Percentiles rank a stretch among this genome's conserved stretches.
These are phyloP conservation scores for Cytospora mali DNA, from an alignment of 2,329 filamentous ascomycete genomes.

Conservation along the genomic window DNA sequence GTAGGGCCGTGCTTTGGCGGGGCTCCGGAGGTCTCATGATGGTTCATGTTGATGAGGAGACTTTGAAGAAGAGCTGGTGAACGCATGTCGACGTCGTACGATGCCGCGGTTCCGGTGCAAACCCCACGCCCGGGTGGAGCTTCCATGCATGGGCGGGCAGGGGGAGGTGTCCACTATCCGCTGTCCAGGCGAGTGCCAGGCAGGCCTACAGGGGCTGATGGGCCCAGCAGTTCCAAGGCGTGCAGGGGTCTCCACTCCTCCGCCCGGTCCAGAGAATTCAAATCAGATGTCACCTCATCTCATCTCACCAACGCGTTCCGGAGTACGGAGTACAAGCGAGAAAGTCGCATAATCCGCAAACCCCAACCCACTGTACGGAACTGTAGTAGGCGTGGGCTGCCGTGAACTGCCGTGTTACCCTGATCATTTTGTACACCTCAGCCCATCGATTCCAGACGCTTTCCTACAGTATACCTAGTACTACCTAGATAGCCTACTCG, in stretches of 20 bases:
- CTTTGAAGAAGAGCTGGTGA: not conserved
- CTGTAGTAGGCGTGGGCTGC: no score
- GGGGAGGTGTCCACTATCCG: no score
- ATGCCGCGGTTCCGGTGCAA: not conserved
- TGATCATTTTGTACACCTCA: not conserved
- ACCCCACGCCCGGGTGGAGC: not conserved
- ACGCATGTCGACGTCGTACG: conserved; percentile 2
- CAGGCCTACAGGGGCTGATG: no score
- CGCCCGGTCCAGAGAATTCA: not conserved
- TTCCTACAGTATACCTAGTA: no score
- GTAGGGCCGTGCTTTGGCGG: not conserved
- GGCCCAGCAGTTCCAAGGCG: no score
- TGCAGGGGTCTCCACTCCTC: not conserved
- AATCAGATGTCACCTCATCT: conserved; percentile 22
- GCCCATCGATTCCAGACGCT: conserved; percentile 6
- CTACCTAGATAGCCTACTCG: no score
- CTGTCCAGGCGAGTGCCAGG: no score
- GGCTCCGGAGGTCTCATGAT: not conserved
- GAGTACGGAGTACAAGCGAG: not conserved
- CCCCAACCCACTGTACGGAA: conserved; percentile 18
- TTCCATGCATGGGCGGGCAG: not conserved
- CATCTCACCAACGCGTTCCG: not conserved
- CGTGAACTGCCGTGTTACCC: no score
- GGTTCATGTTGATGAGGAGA: not conserved
- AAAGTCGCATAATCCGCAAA: no score